Percentiles rank a stretch among this genome's conserved stretches.
Evolutionary conservation across 2,329 filamentous ascomycete genomes (phyloP).

Genomic region (Cladophialophora exuberans): DNA sequence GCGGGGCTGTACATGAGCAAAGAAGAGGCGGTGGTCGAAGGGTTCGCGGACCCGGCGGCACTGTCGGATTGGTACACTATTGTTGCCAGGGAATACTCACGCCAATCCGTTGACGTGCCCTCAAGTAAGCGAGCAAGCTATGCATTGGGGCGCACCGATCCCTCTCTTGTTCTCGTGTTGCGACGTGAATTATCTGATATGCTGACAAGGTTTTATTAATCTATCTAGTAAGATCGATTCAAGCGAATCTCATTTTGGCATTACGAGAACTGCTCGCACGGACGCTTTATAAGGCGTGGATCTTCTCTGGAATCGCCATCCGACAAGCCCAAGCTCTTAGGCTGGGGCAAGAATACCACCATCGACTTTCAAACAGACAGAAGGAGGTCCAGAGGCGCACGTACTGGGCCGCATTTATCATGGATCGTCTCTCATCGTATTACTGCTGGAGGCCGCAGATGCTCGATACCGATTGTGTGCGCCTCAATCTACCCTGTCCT

Average conservation of each 20-base stretch:
- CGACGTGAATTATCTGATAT: background rate
- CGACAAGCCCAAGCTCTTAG: background rate
- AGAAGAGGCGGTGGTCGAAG: slow-evolving; percentile 1
- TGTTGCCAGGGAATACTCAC: background rate
- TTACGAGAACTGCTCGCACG: background rate
- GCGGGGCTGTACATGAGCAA: slow-evolving; percentile 2
- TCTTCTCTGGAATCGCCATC: background rate
- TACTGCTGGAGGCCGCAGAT: slow-evolving; percentile 11
- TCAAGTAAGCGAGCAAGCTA: too few relatives aligned
- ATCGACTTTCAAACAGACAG: background rate
- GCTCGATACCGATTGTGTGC: background rate
- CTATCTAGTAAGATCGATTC: background rate
- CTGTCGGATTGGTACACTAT: background rate
- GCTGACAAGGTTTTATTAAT: background rate
- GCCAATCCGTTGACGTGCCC: background rate
- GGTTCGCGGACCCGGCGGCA: background rate
- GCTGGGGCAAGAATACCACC: background rate
- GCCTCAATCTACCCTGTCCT: slow-evolving; percentile 1
- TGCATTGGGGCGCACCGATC: background rate
- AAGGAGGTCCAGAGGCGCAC: background rate
- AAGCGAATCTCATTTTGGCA: background rate
- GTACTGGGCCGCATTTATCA: slow-evolving; percentile 8
- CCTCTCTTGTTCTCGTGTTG: background rate
- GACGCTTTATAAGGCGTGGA: background rate
- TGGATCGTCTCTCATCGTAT: slow-evolving; percentile 4